Evolutionary conservation across 2,329 filamentous ascomycete species (phyloP).

Genomic region (Neonectria punicea): DNA sequence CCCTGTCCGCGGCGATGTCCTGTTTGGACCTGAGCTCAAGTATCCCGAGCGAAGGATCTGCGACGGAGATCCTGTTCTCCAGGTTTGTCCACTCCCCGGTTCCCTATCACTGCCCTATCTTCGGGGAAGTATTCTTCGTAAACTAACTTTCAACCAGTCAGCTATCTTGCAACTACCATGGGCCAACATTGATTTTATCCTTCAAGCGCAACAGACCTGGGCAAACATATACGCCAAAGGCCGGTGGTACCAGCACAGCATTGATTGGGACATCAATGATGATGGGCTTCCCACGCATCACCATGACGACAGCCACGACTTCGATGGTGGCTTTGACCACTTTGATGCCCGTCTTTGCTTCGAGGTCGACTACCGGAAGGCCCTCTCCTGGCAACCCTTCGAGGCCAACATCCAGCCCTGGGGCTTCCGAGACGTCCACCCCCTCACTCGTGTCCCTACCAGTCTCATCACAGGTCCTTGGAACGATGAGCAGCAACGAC

Average conservation of each 20-base stretch:
- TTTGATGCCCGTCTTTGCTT: constrained; percentile 51
- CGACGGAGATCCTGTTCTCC: constrained; percentile 54
- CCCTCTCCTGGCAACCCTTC: constrained; percentile 39
- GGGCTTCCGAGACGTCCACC: constrained; percentile 52
- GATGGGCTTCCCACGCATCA: constrained; percentile 24
- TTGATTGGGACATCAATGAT: constrained; percentile 14
- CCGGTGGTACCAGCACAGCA: constrained; percentile 49
- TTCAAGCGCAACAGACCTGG: constrained; percentile 61
- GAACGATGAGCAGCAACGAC: constrained; percentile 51
- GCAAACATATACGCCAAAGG: constrained; percentile 50
- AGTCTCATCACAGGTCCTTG: constrained; percentile 55
- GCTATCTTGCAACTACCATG: constrained; percentile 57
- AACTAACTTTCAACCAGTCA: constrained; percentile 48
- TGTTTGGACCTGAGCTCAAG: constrained; percentile 26
- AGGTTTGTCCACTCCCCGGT: constrained; percentile 49
- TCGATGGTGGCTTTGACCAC: constrained; percentile 39
- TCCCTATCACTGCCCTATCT: background rate
- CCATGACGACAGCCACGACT: constrained; percentile 25
- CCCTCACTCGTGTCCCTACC: constrained; percentile 51
- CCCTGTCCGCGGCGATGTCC: constrained; percentile 22
- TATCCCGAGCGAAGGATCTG: constrained; percentile 18
- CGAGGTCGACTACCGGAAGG: constrained; percentile 49
- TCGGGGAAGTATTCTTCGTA: background rate
- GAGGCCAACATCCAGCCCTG: constrained; percentile 30
- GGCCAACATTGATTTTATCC: constrained; percentile 57